Percentiles rank a stretch among this genome's conserved stretches.
These are phyloP conservation scores for Rhodotorula kratochvilovae DNA, from an alignment of 768 basidiomycete genomes.

Conservation along the genomic window DNA sequence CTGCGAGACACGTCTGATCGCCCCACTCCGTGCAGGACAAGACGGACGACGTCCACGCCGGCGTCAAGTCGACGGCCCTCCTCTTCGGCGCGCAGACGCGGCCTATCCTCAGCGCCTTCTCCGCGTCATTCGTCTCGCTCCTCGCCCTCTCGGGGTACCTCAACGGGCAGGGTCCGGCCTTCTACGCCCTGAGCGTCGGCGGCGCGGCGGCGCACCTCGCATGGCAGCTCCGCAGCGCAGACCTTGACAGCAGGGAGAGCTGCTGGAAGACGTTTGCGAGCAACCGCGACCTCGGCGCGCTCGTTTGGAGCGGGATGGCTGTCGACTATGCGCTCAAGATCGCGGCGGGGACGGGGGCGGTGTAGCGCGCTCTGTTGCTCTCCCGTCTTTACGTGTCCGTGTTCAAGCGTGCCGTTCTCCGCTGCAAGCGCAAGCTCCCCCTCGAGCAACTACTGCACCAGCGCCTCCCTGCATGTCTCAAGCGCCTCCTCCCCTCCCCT, in stretches of 20 bases:
- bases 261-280: constrained; percentile 78
- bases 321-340: constrained; percentile 36
- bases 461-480: constrained; percentile 7
- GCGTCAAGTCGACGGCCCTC: constrained; percentile 89
- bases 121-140: constrained; percentile 65
- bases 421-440: neutral
- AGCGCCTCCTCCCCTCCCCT: neutral
- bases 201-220: constrained; percentile 71
- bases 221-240: constrained; percentile 66
- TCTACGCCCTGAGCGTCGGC: constrained; percentile 68
- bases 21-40: constrained; percentile 80
- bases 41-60: constrained; percentile 74
- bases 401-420: neutral
- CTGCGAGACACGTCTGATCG: too few relatives aligned
- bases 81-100: constrained; percentile 76
- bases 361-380: neutral
- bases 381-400: neutral
- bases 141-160: constrained; percentile 74
- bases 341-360: neutral
- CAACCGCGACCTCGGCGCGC: constrained; percentile 40
- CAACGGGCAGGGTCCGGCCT: constrained; percentile 69
- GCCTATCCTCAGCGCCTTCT: constrained; percentile 68
- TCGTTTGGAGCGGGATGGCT: constrained; percentile 36
- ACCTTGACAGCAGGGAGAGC: constrained; percentile 69
- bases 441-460: neutral